A percentile compares a stretch with the other conserved stretches of the same genome.
These are phyloP conservation scores for Termitomyces sp. DNA, from an alignment of 768 basidiomycete genomes.

Conservation along the genomic window DNA sequence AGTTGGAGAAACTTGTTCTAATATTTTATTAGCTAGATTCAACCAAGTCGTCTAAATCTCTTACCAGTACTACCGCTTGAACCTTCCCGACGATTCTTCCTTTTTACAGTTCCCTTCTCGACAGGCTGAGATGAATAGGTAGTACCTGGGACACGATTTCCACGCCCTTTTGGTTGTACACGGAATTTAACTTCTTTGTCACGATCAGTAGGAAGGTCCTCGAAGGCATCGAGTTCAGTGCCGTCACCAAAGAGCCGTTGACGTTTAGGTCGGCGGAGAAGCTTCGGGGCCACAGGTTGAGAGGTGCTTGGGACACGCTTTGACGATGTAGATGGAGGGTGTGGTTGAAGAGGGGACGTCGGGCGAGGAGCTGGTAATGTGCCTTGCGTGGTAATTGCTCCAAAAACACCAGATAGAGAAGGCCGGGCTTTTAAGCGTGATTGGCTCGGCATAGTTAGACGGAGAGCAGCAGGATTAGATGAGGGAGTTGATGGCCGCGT, in stretches of 20 bases:
- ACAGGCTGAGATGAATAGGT: conserved; percentile 33
- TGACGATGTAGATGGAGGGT: conserved; percentile 56
- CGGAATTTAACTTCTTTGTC: conserved; percentile 76
- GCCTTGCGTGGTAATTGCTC: conserved; percentile 44
- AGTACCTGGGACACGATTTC: conserved; percentile 59
- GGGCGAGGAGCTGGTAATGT: conserved; percentile 50
- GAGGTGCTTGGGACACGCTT: conserved; percentile 36
- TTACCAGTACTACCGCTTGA: conserved; percentile 40
- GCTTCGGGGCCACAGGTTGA: conserved; percentile 51
- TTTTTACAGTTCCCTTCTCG: conserved; percentile 57
- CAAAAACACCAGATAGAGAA: conserved; percentile 74
- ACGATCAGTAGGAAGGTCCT: conserved; percentile 83
- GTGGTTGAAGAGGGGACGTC: conserved; percentile 23
- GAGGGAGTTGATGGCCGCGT: conserved; percentile 79
- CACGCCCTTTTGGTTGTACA: conserved; percentile 68
- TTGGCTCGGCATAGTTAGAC: conserved; percentile 86
- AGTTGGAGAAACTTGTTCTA: conserved; percentile 19
- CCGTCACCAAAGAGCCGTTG: conserved; percentile 79
- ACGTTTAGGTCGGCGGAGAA: conserved; percentile 76
- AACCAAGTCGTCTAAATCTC: not conserved
- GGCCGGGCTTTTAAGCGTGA: conserved; percentile 72
- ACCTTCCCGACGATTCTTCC: conserved; percentile 49
- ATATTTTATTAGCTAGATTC: not conserved
- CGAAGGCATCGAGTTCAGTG: conserved; percentile 84
- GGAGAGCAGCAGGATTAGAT: conserved; percentile 69